phyloP scores from a whole-genome alignment of 768 basidiomycete species.

The Mycena metata region DNA sequence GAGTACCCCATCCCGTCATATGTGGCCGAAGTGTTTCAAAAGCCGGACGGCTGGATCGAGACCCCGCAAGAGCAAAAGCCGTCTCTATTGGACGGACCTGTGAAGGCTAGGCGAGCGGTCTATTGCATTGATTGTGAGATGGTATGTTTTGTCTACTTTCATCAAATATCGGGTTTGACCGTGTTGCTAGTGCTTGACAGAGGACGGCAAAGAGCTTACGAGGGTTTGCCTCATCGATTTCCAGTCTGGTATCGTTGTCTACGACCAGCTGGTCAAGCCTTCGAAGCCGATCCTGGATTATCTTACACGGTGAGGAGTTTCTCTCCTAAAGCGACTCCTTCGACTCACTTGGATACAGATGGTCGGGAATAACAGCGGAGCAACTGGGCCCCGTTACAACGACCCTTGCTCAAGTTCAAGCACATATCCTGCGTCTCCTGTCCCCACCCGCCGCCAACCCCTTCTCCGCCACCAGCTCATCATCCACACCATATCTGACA shows the following conservation, averaged over 20 bases:
- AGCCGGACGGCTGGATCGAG: slow-evolving; percentile 84
- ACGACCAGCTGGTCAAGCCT: slow-evolving; percentile 93
- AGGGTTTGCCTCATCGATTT: slow-evolving; percentile 89
- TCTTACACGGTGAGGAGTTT: slow-evolving; percentile 78
- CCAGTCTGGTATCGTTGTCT: slow-evolving; percentile 77
- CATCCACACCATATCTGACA: slow-evolving; percentile 58
- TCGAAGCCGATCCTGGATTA: slow-evolving; percentile 89
- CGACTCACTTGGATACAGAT: slow-evolving; percentile 59
- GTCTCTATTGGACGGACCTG: slow-evolving; percentile 47
- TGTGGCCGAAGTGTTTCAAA: slow-evolving; percentile 77
- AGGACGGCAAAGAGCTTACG: slow-evolving; percentile 91
- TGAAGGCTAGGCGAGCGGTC: slow-evolving; percentile 60
- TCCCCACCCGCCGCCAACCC: slow-evolving; percentile 63
- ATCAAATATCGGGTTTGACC: slow-evolving; percentile 12
- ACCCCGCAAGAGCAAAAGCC: slow-evolving; percentile 66
- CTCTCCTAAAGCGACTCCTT: neutral
- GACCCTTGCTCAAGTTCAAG: slow-evolving; percentile 84
- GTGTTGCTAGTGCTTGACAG: slow-evolving; percentile 80
- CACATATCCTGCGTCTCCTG: slow-evolving; percentile 73
- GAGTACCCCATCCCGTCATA: slow-evolving; percentile 93
- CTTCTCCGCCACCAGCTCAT: slow-evolving; percentile 50
- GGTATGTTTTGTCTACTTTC: slow-evolving; percentile 61
- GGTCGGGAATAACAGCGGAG: slow-evolving; percentile 92
- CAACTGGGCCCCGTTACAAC: slow-evolving; percentile 79
- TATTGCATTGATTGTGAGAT: slow-evolving; percentile 98